Evolutionary conservation across 176 grass and related monocot species (phyloP), one percentile per base, ranked within the genome.

Genomic region (Triticum aestivum): DNA sequence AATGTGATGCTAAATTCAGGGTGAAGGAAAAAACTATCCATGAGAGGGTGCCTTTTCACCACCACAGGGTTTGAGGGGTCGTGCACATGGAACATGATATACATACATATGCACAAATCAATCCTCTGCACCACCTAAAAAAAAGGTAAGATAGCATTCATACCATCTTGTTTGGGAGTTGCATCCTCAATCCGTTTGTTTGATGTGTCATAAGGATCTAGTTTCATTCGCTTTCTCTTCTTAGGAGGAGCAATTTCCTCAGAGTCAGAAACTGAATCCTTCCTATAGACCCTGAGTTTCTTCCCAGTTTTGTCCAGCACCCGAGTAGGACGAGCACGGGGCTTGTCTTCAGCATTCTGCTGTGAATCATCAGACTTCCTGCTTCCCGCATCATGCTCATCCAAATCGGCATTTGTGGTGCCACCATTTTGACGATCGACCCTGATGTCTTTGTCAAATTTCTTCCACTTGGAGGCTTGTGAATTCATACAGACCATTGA

Each of bases 161-260:
- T 32, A 95, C 96, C 93, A 69, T 82, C 85, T 23, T 65, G 54
- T 35, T 82, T 58, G 78, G 79, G 61, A 89, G 86, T 79, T 89
- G 79, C 86, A 9, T 95, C 91, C 81, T 98, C 93, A 23, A 98
- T 84, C 64, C 96, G 37, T 89, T 98, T 98, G 88, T 95, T 98
- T 8, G 96, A 98, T 73, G 69, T 87, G 65, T 98, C 96, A 73
- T 92, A 91, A 27, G 78, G 93, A 89, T 95, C 91, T 38, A 98
- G 86, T 65, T 92, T 98, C 76, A 98, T 98, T 13, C 93, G 81
- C 65, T 95, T 95, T 86, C 84, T 95, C 88, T 91, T 94, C 69
- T 92, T 91, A 17, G 86, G 90, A 64, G 80, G 86, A 69, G 63
- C 13, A 76, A 80, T 64, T 88, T 91, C 91, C 44, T 82, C 89